Base-by-base conservation (phyloP, 1,139 yeast species). In the Geotrichum phurueaensis region DNA sequence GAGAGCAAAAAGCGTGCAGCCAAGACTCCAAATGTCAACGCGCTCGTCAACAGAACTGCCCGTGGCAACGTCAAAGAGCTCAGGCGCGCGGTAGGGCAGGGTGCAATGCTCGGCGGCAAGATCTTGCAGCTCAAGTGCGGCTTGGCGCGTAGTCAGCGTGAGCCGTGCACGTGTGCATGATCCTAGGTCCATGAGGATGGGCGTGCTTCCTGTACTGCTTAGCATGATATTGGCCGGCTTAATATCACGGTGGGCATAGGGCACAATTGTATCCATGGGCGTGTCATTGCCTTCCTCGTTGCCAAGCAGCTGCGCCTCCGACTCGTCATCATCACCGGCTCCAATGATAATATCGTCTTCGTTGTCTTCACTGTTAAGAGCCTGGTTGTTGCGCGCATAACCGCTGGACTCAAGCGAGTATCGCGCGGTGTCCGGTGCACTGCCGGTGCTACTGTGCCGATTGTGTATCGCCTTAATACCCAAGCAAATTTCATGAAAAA, bases 211-310 rank as follows among this genome's bases (percentile, higher is more conserved):
- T 62, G 84, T 86, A 29, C 84, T 82, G 0, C 88, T 81, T 10
- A 91, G 75, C 94, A 91, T 87, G 25, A 91, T 83, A 70, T 90
- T 91, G 1, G 94, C 96, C 0, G 97, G 97, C 68, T 90, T 91
- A 60, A 92, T 75, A 71, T 91, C 97, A 63, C 91, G 77, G 71
- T 91, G 97, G 0, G 96, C 96, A 72, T 81, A 90, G 0, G 96
- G 89, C 1, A 81, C 78, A 51, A 83, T 74, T 62, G 84, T 87
- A 54, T 79, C 80, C 63, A 87, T 69, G 62, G 85, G 88, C 6
- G 71, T 68, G 51, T 67, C 68, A 20, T 65, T 68, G 22, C 68
- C 71, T 20, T 70, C 75, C 10, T 68, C 74, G 15, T 66, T 69
- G 18, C 66, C 72, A 53, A 71, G 61, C n/a, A 68, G 62, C 4